A percentile compares a stretch with the other conserved stretches of the same genome.
phyloP scores from a whole-genome alignment of 768 basidiomycete species.

The Leucosporidium scottii region DNA sequence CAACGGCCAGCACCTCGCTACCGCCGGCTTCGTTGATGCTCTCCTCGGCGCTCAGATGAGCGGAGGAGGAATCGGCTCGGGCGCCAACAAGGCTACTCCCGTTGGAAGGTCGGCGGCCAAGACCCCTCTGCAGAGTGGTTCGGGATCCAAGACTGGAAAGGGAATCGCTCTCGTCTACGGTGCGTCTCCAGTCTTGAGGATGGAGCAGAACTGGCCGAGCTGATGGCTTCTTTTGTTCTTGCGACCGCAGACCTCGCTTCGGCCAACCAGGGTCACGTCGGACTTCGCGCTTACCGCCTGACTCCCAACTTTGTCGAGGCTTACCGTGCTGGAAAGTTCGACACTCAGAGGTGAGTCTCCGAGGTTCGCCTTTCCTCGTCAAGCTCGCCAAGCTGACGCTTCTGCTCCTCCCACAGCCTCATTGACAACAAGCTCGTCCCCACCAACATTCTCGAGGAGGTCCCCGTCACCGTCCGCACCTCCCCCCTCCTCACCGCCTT shows the following conservation, averaged over 20 bases:
- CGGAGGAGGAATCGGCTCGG: conserved; percentile 26
- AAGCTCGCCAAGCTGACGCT: neutral
- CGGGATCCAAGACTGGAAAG: conserved; percentile 26
- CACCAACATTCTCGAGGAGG: conserved; percentile 33
- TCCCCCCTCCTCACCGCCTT: conserved; percentile 37
- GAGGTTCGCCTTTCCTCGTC: too few relatives aligned
- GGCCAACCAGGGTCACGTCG: conserved; percentile 31
- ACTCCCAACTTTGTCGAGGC: conserved; percentile 29
- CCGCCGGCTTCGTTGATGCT: conserved; percentile 37
- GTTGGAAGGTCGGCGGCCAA: conserved; percentile 16
- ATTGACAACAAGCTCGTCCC: conserved; percentile 34
- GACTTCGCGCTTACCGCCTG: conserved; percentile 33
- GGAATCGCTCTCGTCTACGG: conserved; percentile 39
- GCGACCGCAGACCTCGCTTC: conserved; percentile 19
- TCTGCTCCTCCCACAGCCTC: conserved; percentile 9
- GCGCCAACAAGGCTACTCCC: conserved; percentile 16
- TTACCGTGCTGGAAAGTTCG: conserved; percentile 34
- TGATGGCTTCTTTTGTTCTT: too few relatives aligned
- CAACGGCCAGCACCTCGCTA: conserved; percentile 36
- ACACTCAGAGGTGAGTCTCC: conserved; percentile 28
- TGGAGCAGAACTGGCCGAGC: neutral
- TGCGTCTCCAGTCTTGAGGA: conserved; percentile 1
- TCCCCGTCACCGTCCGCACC: conserved; percentile 36
- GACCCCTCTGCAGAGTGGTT: conserved; percentile 13
- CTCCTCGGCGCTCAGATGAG: conserved; percentile 36